phyloP scores from a whole-genome alignment of 345 rosid species.

The Erodium maritimum region DNA sequence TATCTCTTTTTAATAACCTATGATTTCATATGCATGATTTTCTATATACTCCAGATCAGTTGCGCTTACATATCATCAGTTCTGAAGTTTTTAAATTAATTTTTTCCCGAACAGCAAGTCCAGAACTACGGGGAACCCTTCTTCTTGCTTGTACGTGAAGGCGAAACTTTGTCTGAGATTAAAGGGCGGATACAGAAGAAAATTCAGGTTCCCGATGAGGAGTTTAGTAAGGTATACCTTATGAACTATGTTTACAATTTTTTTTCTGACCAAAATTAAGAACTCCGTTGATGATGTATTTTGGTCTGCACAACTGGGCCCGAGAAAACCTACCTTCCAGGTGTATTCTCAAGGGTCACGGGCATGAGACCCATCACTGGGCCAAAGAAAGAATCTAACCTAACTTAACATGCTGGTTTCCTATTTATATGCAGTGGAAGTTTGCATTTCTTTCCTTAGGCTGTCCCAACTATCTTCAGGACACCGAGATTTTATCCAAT shows the following conservation, averaged over 20 bases:
- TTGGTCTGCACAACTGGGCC: no score
- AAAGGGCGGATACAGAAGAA: slow-evolving; percentile 81
- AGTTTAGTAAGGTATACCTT: slow-evolving; percentile 67
- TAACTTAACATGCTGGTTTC: neutral
- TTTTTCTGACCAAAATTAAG: no score
- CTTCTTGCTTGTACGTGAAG: slow-evolving; percentile 85
- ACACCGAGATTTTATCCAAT: slow-evolving; percentile 57
- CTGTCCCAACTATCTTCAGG: slow-evolving; percentile 84
- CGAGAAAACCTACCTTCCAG: neutral
- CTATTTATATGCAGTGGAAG: slow-evolving; percentile 57
- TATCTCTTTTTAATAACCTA: neutral
- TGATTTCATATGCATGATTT: no score
- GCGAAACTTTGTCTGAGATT: slow-evolving; percentile 74
- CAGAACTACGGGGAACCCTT: slow-evolving; percentile 96
- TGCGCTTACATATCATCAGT: no score
- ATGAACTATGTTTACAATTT: neutral
- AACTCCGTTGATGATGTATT: no score
- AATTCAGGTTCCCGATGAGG: slow-evolving; percentile 87
- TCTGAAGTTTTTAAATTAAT: neutral
- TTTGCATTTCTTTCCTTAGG: slow-evolving; percentile 81
- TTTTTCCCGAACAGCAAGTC: slow-evolving; percentile 46
- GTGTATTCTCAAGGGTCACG: no score
- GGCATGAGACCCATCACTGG: no score
- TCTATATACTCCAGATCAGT: no score
- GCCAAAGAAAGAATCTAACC: no score